Evolutionary conservation across 768 basidiomycete species (phyloP).

Genomic region (Boletus vinaceobasis): DNA sequence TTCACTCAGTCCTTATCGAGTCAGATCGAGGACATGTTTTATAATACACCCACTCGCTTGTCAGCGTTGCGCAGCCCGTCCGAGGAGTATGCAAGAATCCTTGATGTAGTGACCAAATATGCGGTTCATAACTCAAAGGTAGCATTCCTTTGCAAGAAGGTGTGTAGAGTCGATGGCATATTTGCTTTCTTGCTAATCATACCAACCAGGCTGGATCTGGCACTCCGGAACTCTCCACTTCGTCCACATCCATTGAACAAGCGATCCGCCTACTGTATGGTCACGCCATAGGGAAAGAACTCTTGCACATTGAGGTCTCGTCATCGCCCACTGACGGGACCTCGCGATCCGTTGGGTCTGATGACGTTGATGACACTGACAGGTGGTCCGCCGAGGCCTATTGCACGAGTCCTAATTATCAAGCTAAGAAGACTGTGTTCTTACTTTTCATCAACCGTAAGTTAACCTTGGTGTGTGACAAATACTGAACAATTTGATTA

Average conservation of each 20-base stretch:
- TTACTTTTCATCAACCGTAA: constrained; percentile 93
- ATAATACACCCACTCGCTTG: constrained; percentile 85
- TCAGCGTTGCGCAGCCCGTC: constrained; percentile 79
- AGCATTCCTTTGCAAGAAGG: constrained; percentile 92
- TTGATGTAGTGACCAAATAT: constrained; percentile 91
- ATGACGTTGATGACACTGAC: constrained; percentile 34
- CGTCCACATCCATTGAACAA: constrained; percentile 59
- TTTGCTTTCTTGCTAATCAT: constrained; percentile 4
- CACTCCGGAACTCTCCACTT: constrained; percentile 79
- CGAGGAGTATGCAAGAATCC: constrained; percentile 88
- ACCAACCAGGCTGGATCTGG: constrained; percentile 59
- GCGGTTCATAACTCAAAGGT: constrained; percentile 90
- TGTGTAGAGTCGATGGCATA: constrained; percentile 18
- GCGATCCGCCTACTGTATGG: constrained; percentile 83
- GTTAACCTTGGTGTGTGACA: constrained; percentile 24
- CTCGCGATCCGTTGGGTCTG: constrained; percentile 11
- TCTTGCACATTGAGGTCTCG: constrained; percentile 47
- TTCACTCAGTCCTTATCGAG: not conserved
- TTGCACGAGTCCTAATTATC: constrained; percentile 86
- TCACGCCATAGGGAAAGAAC: constrained; percentile 72
- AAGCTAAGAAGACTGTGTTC: constrained; percentile 80
- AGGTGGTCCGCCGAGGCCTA: constrained; percentile 73
- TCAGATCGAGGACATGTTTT: constrained; percentile 94
- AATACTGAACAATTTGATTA: not conserved
- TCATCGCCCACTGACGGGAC: constrained; percentile 30